A percentile compares a stretch with the other conserved stretches of the same genome.
Evolutionary conservation across 192 early-diverging fungal genomes (phyloP).

Genomic region (Cladochytrium replicatum): DNA sequence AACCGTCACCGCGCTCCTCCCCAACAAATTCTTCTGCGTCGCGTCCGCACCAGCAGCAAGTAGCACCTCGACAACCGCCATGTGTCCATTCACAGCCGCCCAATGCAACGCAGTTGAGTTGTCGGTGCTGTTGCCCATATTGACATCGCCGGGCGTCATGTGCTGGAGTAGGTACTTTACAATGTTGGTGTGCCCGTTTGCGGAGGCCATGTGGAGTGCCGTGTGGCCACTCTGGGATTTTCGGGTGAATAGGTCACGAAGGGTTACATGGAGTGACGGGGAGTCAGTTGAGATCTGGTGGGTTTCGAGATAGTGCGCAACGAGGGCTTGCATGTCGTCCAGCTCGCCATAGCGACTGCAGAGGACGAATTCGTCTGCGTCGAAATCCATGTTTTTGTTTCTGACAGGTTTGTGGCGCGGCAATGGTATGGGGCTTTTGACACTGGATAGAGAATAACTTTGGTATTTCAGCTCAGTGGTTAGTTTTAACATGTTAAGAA

Average conservation of each 20-base stretch:
- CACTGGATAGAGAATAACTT: too few relatives aligned
- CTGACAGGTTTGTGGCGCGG: too few relatives aligned
- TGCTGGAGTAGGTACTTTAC: constrained; percentile 22
- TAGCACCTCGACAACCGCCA: constrained; percentile 52
- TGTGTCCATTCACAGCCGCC: constrained; percentile 75
- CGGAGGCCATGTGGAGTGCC: constrained; percentile 70
- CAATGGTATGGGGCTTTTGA: too few relatives aligned
- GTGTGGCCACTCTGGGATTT: constrained; percentile 32
- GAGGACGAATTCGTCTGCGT: constrained; percentile 48
- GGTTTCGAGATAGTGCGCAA: constrained; percentile 10
- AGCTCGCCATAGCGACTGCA: constrained; percentile 68
- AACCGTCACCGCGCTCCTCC: constrained; percentile 25
- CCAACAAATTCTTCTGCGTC: constrained; percentile 15
- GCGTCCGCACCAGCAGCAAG: constrained; percentile 51
- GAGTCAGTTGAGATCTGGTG: constrained; percentile 9
- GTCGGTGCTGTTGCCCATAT: constrained; percentile 16
- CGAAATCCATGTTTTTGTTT: too few relatives aligned
- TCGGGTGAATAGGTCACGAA: constrained; percentile 11
- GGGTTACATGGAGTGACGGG: constrained; percentile 16
- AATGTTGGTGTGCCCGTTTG: constrained; percentile 65
- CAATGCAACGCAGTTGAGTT: constrained; percentile 63
- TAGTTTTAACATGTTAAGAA: too few relatives aligned
- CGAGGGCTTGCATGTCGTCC: constrained; percentile 47
- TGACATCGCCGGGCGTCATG: constrained; percentile 15
- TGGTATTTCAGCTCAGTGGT: too few relatives aligned